A percentile compares a stretch with the other conserved stretches of the same genome.
Evolutionary conservation across 306 rosid species (phyloP).

Genomic region (Phaseolus lunatus): DNA sequence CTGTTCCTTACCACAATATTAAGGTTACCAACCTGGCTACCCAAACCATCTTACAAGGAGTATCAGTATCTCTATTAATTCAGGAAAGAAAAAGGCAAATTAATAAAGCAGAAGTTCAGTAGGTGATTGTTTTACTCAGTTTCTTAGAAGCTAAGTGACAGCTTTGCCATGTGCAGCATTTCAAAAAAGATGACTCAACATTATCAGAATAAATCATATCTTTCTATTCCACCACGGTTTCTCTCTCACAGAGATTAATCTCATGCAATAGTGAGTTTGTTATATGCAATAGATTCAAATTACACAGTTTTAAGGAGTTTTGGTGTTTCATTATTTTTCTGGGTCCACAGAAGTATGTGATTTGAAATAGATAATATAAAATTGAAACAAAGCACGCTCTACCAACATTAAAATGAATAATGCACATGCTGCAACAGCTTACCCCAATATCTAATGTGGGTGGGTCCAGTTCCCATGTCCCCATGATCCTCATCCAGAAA

Average conservation of each 20-base stretch:
- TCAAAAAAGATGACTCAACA: background rate
- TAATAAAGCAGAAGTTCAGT: background rate
- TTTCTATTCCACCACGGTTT: too few relatives aligned
- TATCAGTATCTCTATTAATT: background rate
- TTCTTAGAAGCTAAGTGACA: background rate
- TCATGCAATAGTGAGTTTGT: too few relatives aligned
- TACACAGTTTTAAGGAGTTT: background rate
- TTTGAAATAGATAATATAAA: background rate
- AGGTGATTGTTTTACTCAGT: background rate
- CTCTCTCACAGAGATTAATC: too few relatives aligned
- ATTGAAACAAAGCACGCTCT: background rate
- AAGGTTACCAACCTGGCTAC: background rate
- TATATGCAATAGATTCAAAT: too few relatives aligned
- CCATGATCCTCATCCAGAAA: background rate
- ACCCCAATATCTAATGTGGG: background rate
- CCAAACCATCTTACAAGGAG: background rate
- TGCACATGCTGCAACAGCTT: conserved; percentile 11
- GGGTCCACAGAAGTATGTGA: conserved; percentile 10
- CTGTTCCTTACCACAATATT: background rate
- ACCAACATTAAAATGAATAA: background rate
- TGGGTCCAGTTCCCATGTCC: conserved; percentile 23
- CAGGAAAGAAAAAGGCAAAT: background rate
- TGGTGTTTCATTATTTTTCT: background rate
- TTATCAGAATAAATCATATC: background rate
- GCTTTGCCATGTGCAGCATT: background rate